phyloP scores from a whole-genome alignment of 2,329 filamentous ascomycete species.

The Aspergillus sp. region DNA sequence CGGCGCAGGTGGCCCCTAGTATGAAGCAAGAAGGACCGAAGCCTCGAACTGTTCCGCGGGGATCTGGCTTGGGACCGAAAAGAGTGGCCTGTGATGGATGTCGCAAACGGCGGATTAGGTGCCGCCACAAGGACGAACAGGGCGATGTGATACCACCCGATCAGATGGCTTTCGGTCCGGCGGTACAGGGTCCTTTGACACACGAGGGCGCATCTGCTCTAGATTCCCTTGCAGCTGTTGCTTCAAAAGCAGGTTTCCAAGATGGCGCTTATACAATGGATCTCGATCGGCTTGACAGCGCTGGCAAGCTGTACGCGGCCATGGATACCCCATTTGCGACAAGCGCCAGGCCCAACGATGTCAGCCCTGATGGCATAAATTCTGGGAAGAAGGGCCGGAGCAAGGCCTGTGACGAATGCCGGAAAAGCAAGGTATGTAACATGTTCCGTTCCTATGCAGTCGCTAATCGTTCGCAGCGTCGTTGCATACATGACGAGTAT shows the following conservation, averaged over 20 bases:
- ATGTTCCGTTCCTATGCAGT: neutral
- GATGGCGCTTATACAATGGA: conserved; percentile 14
- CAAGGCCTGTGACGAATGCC: conserved; percentile 57
- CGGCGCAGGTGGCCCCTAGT: conserved; percentile 11
- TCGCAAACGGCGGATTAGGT: conserved; percentile 52
- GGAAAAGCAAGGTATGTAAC: conserved; percentile 54
- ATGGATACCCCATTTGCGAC: conserved; percentile 18
- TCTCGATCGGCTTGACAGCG: conserved; percentile 20
- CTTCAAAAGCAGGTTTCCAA: conserved; percentile 26
- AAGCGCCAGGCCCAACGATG: conserved; percentile 19
- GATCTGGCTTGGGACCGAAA: conserved; percentile 51
- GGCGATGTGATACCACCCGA: conserved; percentile 19
- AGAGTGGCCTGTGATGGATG: conserved; percentile 53
- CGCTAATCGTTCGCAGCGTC: conserved; percentile 38
- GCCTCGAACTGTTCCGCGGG: conserved; percentile 42
- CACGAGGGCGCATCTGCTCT: conserved; percentile 31
- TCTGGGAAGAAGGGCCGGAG: conserved; percentile 49
- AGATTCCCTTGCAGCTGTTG: conserved; percentile 30
- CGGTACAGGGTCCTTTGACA: conserved; percentile 20
- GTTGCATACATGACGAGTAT: conserved; percentile 57
- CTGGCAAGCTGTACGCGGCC: conserved; percentile 16
- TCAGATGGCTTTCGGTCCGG: conserved; percentile 19
- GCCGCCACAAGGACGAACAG: conserved; percentile 52
- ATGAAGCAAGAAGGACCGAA: conserved; percentile 23
- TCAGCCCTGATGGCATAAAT: conserved; percentile 23